These are phyloP conservation scores for Psilocybe cubensis DNA, from an alignment of 768 basidiomycete genomes.

Conservation along the genomic window DNA sequence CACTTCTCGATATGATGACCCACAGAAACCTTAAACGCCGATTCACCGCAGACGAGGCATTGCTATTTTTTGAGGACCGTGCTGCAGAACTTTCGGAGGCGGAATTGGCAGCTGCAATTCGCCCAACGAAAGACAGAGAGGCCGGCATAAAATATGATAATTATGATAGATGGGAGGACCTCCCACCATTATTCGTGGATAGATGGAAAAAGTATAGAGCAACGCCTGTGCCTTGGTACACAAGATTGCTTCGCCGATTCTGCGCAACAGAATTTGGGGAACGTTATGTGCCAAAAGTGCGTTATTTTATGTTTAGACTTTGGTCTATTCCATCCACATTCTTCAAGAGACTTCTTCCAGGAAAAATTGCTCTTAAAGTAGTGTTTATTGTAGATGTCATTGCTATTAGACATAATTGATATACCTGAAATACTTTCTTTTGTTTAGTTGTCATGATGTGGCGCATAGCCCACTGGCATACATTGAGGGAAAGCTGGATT, in stretches of 20 bases:
- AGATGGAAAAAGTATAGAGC: not conserved
- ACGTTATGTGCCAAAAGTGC: too few relatives aligned
- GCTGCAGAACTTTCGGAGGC: not conserved
- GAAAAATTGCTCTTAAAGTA: too few relatives aligned
- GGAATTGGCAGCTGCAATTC: not conserved
- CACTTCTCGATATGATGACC: constrained; percentile 1
- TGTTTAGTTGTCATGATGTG: too few relatives aligned
- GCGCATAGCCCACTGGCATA: too few relatives aligned
- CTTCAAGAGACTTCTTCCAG: too few relatives aligned
- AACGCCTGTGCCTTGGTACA: not conserved
- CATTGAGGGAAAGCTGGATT: too few relatives aligned
- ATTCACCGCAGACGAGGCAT: not conserved
- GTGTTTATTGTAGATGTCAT: too few relatives aligned
- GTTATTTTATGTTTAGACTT: too few relatives aligned
- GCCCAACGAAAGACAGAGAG: not conserved
- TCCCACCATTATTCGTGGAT: not conserved
- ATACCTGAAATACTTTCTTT: too few relatives aligned
- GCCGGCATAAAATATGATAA: not conserved
- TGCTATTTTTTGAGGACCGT: not conserved
- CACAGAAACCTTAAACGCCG: not conserved
- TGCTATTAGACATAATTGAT: too few relatives aligned
- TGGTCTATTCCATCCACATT: too few relatives aligned
- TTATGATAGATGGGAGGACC: constrained; percentile 1
- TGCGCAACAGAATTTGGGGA: not conserved
- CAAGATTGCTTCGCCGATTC: not conserved